These are phyloP conservation scores for Triadica sebifera DNA, from an alignment of 345 rosid species.

Conservation along the genomic window DNA sequence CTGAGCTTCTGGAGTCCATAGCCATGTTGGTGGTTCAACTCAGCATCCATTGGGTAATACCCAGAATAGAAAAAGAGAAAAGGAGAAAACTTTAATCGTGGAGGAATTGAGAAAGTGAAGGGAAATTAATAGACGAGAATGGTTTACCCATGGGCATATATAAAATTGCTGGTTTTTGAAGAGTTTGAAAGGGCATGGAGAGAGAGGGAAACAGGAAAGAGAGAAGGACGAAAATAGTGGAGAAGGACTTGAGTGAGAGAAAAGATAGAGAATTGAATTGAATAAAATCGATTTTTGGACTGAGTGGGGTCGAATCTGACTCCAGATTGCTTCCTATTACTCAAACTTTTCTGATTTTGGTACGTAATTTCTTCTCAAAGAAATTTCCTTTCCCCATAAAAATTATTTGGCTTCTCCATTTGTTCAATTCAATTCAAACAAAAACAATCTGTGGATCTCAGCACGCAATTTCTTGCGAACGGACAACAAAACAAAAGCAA, in stretches of 20 bases:
- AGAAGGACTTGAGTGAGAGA: constrained; percentile 5
- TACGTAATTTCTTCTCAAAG: neutral
- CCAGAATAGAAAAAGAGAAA: neutral
- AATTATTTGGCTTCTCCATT: neutral
- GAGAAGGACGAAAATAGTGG: neutral
- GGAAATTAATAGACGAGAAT: neutral
- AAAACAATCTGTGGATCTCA: neutral
- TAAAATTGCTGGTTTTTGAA: constrained; percentile 34
- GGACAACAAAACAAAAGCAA: no score
- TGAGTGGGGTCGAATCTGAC: constrained; percentile 21
- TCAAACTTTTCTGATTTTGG: neutral
- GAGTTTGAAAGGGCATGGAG: constrained; percentile 35
- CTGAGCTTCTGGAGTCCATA: constrained; percentile 41
- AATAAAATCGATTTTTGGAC: neutral
- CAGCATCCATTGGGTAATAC: constrained; percentile 22
- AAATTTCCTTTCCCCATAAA: neutral
- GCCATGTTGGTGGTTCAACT: neutral
- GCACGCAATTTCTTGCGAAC: no score
- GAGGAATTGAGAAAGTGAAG: neutral
- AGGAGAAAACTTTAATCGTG: neutral
- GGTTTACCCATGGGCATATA: neutral
- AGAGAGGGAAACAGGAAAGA: constrained; percentile 32
- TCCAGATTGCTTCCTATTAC: neutral
- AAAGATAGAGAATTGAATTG: neutral
- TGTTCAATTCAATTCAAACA: no score